phyloP scores from a whole-genome alignment of 2,329 filamentous ascomycete species.

The Penicillium janthinellum region DNA sequence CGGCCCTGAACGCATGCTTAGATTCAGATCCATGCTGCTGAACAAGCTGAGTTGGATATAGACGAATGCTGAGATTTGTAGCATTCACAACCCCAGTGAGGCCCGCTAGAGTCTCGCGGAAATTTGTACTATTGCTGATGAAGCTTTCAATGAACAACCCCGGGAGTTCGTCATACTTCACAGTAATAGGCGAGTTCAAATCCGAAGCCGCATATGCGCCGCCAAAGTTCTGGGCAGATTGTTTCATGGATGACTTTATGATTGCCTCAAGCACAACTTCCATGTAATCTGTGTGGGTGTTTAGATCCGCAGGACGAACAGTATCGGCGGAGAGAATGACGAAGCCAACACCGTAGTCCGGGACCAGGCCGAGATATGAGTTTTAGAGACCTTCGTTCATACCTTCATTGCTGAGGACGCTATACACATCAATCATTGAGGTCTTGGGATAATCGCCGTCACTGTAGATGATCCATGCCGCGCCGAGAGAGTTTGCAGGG shows the following conservation, averaged over 20 bases:
- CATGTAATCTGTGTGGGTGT: slow-evolving; percentile 34
- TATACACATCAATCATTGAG: slow-evolving; percentile 40
- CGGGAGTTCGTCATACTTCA: slow-evolving; percentile 23
- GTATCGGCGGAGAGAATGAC: slow-evolving; percentile 35
- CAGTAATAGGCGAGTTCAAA: slow-evolving; percentile 13
- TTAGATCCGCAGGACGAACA: slow-evolving; percentile 18
- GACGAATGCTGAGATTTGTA: slow-evolving; percentile 19
- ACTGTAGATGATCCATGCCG: slow-evolving; percentile 41
- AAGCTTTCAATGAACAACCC: slow-evolving; percentile 17
- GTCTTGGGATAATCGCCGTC: slow-evolving; percentile 20
- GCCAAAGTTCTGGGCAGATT: slow-evolving; percentile 10
- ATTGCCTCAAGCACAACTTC: slow-evolving; percentile 28
- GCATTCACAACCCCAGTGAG: slow-evolving; percentile 10
- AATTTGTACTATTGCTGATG: slow-evolving; percentile 22
- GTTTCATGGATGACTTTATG: slow-evolving; percentile 13
- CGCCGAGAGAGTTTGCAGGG: slow-evolving; percentile 37
- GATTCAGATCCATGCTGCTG: slow-evolving; percentile 4
- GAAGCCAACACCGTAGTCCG: slow-evolving; percentile 40
- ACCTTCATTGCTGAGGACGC: slow-evolving; percentile 30
- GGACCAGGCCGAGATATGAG: slow-evolving; percentile 37
- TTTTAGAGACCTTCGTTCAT: slow-evolving; percentile 36
- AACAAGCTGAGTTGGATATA: slow-evolving; percentile 16
- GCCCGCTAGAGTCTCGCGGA: slow-evolving; percentile 12
- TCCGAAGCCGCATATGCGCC: slow-evolving; percentile 4
- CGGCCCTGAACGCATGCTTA: slow-evolving; percentile 20